Base-by-base conservation (phyloP, 2,329 filamentous ascomycete genomes). In the Alternaria gansuensis region DNA sequence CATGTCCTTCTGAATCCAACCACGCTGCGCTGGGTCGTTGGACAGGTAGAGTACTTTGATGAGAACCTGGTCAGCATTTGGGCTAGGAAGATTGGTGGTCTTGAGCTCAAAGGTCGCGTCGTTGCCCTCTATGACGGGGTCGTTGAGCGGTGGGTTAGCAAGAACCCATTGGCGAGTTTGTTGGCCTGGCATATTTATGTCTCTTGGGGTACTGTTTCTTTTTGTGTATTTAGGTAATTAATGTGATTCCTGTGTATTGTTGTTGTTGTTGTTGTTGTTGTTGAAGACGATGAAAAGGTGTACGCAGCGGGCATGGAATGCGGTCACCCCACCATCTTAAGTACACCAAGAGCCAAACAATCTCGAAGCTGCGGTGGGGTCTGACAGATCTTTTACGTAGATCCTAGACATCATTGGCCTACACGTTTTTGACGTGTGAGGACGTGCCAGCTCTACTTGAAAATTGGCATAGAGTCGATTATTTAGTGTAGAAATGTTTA, bases 41-140 rank as follows among this genome's bases (percentile, higher is more conserved):
- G 82, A 83, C 50, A 84, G 67, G 60, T 72, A 83, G 17, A 80
- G 65, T 2, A 74, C 70, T 70, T 84, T 82, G 53, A 84, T 59
- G 21, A 85, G 78, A 58, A 82, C 71, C 69, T 84, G 75, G 55
- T 78, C 71, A 9, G 77, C 58, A 28, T 73, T 67, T 9, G 78
- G 74, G 31, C 71, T 36, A 3, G 80, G 74, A 8, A 82, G 67
- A 1, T 72, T 61, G 5, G 60, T 69, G 7, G 71, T 75, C 50
- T 71, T 60, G 48, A 81, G 75, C 34, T 71, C 76, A 73, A 81
- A 82, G 43, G 78, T 81, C 5, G 77, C 56, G 43, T 79, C 67
- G 13, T 69, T 63, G 33, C 79, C 79, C 21, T 68, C 48, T 17
- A 81, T 68, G 29, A 75, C 65, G 6, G 77, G 75, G 43, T 77